Conservation (phyloP, 78 protist genomes). For the Dictyostelium brefeldianum region DNA sequence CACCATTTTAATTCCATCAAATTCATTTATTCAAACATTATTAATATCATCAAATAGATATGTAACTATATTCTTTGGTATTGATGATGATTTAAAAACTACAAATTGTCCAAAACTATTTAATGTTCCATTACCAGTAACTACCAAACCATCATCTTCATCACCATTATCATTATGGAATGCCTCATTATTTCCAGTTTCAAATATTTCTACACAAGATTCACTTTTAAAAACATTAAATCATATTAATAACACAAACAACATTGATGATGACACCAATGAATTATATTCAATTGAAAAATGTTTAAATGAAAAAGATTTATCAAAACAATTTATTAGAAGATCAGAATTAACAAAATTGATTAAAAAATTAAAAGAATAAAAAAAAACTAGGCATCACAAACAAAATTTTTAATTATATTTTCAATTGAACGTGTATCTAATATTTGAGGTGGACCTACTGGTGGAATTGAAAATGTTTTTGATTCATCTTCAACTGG, state of each 20-base stretch:
- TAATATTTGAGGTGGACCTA: neutral
- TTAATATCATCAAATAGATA: conserved; percentile 4
- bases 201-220: neutral
- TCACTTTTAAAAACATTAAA: conserved; percentile 12
- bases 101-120: conserved; percentile 15
- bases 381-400: conserved; percentile 3
- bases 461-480: neutral
- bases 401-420: neutral
- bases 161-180: conserved; percentile 26
- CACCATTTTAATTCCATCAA: conserved; percentile 17
- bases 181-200: conserved; percentile 50
- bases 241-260: neutral
- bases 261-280: neutral
- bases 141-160: neutral
- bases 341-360: conserved; percentile 30
- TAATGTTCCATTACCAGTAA: neutral
- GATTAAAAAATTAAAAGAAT: conserved; percentile 3
- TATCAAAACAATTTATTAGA: conserved; percentile 16
- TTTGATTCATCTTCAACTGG: neutral
- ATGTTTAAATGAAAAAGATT: conserved; percentile 55
- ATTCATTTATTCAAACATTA: conserved; percentile 52
- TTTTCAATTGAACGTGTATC: conserved; percentile 35
- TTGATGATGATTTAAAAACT: conserved; percentile 49
- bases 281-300: conserved; percentile 27
- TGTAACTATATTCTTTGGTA: conserved; percentile 62